A percentile compares a stretch with the other conserved stretches of the same genome.
These are phyloP conservation scores for Colletotrichum chlorophyti DNA, from an alignment of 2,329 filamentous ascomycete genomes.

Conservation along the genomic window DNA sequence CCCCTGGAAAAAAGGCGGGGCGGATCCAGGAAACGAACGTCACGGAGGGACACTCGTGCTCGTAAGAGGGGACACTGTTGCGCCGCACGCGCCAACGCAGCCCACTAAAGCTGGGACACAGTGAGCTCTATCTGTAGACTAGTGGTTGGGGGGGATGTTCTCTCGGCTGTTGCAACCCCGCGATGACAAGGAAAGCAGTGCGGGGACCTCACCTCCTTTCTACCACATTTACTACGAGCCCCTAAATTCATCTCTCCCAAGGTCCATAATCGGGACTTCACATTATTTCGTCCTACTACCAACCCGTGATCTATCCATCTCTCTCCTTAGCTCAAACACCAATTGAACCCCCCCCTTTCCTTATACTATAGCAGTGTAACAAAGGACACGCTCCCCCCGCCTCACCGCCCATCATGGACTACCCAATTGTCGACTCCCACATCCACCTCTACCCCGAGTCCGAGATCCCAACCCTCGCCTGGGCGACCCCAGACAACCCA, in stretches of 20 bases:
- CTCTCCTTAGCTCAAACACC: not conserved
- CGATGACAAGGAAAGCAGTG: slow-evolving; percentile 17
- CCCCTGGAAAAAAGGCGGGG: slow-evolving; percentile 19
- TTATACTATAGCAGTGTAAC: no score
- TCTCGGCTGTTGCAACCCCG: slow-evolving; percentile 15
- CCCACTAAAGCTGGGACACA: not conserved
- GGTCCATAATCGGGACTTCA: no score
- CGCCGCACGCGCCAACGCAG: no score
- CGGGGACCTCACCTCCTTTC: slow-evolving; percentile 21
- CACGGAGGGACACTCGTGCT: not conserved
- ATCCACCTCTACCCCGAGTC: slow-evolving; percentile 83
- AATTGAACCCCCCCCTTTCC: not conserved
- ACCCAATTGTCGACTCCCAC: slow-evolving; percentile 85
- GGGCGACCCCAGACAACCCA: slow-evolving; percentile 67
- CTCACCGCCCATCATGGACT: slow-evolving; percentile 36
- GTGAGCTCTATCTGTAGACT: not conserved
- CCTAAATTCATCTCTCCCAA: no score
- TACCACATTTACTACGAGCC: no score
- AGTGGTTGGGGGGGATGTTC: not conserved
- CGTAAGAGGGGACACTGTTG: no score
- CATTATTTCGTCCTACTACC: no score
- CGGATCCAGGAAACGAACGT: slow-evolving; percentile 13
- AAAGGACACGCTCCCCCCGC: no score
- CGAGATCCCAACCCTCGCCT: slow-evolving; percentile 71
- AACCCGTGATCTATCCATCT: no score